Percentiles rank a stretch among this genome's conserved stretches.
phyloP scores from a whole-genome alignment of 108 stramenopile genomes.

The Schizochytrium sp. region DNA sequence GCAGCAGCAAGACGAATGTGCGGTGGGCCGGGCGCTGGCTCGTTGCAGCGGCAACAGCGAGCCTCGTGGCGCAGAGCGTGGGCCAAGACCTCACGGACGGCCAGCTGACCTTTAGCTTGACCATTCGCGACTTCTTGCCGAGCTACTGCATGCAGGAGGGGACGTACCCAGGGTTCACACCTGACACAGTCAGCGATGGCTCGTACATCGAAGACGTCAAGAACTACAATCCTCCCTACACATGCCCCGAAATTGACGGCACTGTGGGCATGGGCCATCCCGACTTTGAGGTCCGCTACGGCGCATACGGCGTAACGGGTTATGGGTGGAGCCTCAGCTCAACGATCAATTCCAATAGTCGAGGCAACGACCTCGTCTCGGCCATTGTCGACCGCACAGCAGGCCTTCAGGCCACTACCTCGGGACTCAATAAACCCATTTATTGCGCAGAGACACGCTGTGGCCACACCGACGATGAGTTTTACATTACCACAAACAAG shows the following conservation, averaged over 20 bases:
- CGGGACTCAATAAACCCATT: not conserved
- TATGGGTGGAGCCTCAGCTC: not conserved
- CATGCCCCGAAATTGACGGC: not conserved
- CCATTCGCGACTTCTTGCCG: no score
- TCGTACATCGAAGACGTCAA: not conserved
- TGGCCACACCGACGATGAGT: not conserved
- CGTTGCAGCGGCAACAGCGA: no score
- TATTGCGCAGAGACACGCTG: not conserved
- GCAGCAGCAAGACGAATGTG: no score
- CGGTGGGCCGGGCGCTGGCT: no score
- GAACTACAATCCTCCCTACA: no score
- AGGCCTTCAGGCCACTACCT: not conserved
- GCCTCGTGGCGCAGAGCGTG: no score
- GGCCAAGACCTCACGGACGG: no score
- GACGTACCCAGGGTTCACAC: not conserved
- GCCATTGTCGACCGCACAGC: not conserved
- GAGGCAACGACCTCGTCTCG: not conserved
- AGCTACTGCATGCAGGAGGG: no score
- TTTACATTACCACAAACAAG: not conserved
- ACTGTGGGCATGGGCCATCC: not conserved
- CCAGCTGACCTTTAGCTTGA: no score
- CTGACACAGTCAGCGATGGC: not conserved
- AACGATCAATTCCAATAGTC: not conserved
- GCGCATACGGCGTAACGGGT: not conserved
- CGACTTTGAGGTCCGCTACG: not conserved